Conservation (phyloP, 2,329 filamentous ascomycete genomes). For the Microcyclospora pomicola region DNA sequence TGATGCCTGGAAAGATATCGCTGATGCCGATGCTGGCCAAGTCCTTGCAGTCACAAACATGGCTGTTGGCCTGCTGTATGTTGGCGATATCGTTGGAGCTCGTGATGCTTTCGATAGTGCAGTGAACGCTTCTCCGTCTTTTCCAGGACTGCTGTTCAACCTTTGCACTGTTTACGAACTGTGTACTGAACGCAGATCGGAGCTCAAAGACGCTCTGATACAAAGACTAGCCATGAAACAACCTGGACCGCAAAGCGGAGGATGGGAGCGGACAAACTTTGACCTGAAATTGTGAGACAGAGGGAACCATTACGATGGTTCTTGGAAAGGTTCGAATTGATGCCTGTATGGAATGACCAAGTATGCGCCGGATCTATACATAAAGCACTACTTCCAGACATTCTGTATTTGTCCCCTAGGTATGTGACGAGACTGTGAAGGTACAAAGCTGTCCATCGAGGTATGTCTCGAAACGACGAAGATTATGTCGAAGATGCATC, state of each 20-base stretch:
- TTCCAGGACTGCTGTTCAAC: slow-evolving; percentile 76
- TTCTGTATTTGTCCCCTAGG: no score
- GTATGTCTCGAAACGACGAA: no score
- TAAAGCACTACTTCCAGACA: no score
- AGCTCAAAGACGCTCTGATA: slow-evolving; percentile 56
- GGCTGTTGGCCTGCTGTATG: slow-evolving; percentile 73
- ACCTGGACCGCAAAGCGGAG: slow-evolving; percentile 12
- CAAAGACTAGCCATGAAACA: slow-evolving; percentile 10
- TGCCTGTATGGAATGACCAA: no score
- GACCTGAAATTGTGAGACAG: slow-evolving; percentile 20
- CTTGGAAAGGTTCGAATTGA: no score
- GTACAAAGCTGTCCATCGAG: no score
- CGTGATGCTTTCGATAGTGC: slow-evolving; percentile 52
- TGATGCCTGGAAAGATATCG: slow-evolving; percentile 43
- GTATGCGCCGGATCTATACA: no score
- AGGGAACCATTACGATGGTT: no score
- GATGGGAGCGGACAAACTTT: slow-evolving; percentile 17
- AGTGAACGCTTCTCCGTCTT: slow-evolving; percentile 49
- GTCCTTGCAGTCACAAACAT: slow-evolving; percentile 70
- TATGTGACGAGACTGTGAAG: no score
- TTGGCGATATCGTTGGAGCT: slow-evolving; percentile 61
- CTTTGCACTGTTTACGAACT: slow-evolving; percentile 84
- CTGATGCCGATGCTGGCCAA: slow-evolving; percentile 36
- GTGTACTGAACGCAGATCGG: slow-evolving; percentile 61
- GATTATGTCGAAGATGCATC: no score